These are phyloP conservation scores for Ballota nigra DNA, from an alignment of 257 asterid species.

Conservation along the genomic window DNA sequence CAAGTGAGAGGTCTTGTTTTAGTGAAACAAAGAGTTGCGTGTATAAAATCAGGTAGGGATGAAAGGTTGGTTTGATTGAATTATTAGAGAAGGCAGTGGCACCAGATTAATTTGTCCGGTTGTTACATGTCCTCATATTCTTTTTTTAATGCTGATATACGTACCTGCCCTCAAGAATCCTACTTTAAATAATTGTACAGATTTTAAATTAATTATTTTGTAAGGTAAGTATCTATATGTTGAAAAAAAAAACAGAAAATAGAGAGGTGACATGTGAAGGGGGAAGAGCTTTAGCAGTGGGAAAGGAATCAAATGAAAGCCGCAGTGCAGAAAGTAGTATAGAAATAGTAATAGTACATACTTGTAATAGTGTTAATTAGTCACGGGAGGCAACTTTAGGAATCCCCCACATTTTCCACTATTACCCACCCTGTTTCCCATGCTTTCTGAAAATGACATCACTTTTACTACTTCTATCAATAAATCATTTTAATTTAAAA, in stretches of 20 bases:
- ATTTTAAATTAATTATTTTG: not conserved
- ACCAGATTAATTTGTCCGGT: not conserved
- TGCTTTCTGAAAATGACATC: not conserved
- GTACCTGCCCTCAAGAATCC: not conserved
- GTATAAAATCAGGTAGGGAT: not conserved
- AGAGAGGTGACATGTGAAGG: not conserved
- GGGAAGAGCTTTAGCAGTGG: not conserved
- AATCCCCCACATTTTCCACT: not conserved
- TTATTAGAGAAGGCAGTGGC: not conserved
- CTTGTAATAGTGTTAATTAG: not conserved
- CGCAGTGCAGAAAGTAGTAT: too few species aligned
- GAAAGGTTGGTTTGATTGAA: not conserved
- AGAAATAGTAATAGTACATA: not conserved
- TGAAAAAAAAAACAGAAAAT: not conserved
- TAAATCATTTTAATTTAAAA: too few species aligned
- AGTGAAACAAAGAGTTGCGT: not conserved
- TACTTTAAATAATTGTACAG: not conserved
- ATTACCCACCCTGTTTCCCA: not conserved
- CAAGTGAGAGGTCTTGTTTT: not conserved
- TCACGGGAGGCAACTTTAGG: not conserved
- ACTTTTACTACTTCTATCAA: not conserved
- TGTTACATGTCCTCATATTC: not conserved
- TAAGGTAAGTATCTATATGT: not conserved
- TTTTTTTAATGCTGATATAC: not conserved
- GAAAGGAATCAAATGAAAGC: not conserved